These are phyloP conservation scores for Uronychia binucleata DNA, from an alignment of 73 alveolate species.

Conservation along the genomic window DNA sequence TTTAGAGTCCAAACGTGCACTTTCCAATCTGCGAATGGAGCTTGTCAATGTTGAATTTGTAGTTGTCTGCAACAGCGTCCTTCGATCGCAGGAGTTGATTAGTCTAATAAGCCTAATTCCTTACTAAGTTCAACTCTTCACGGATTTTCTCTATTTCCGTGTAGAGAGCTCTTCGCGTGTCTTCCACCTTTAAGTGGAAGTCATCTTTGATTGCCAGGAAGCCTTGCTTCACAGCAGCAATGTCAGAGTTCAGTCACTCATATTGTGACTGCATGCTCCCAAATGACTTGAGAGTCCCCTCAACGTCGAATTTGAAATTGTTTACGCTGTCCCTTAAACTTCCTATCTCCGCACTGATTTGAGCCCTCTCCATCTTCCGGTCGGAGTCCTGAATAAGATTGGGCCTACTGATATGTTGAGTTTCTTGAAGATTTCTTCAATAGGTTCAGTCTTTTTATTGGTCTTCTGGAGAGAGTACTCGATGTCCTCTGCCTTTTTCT, in stretches of 20 bases:
- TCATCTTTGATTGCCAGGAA: background rate
- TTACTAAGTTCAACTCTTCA: background rate
- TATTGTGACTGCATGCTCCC: background rate
- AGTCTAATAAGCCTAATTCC: background rate
- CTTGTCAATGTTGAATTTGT: background rate
- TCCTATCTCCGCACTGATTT: background rate
- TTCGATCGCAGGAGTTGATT: background rate
- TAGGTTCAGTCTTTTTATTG: conserved; percentile 3
- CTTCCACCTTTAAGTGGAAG: background rate
- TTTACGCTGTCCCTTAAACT: background rate
- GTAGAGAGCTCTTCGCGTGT: background rate
- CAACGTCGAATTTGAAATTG: background rate
- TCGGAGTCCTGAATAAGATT: background rate
- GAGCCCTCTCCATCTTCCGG: background rate
- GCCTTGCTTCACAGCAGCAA: background rate
- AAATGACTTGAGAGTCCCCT: background rate
- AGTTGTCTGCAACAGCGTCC: background rate
- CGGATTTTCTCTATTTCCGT: background rate
- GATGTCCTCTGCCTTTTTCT: too few relatives aligned
- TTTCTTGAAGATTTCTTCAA: conserved; percentile 5
- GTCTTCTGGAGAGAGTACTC: background rate
- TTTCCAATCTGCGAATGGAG: background rate
- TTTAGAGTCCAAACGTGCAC: background rate
- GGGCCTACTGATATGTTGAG: background rate
- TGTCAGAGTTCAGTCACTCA: background rate